A percentile compares a stretch with the other conserved stretches of the same genome.
phyloP scores from a whole-genome alignment of 2,329 filamentous ascomycete species.

The Neofusicoccum parvum region DNA sequence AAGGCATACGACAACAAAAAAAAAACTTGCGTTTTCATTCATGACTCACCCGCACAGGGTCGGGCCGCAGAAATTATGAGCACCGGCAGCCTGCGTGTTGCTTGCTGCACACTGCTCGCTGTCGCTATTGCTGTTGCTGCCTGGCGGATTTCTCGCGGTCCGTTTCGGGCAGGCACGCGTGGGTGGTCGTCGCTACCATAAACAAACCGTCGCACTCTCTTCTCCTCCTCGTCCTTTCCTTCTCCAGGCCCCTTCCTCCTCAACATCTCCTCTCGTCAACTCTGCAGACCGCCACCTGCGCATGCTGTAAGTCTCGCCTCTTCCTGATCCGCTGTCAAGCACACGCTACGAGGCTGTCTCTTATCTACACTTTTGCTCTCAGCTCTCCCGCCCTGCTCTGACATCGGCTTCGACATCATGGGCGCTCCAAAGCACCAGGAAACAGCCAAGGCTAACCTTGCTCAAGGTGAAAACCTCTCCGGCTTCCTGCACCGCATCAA shows the following conservation, averaged over 20 bases:
- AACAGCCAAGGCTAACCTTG: background rate
- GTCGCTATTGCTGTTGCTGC: background rate
- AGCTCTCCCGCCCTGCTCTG: background rate
- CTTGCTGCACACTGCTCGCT: too few species aligned
- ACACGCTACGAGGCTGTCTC: background rate
- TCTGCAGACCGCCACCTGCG: background rate
- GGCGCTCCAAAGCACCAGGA: background rate
- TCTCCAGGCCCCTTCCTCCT: background rate
- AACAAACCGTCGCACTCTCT: background rate
- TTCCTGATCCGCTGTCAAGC: background rate
- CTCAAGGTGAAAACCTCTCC: constrained; percentile 5
- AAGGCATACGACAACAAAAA: too few species aligned
- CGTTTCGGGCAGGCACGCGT: background rate
- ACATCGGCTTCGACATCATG: background rate
- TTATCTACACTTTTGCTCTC: background rate
- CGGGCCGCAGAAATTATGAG: too few species aligned
- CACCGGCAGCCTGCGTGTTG: too few species aligned
- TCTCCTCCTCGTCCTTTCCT: background rate
- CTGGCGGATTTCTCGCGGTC: background rate
- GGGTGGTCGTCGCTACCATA: background rate
- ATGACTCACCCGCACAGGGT: too few species aligned
- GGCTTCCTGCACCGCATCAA: constrained; percentile 13
- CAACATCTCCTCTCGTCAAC: background rate
- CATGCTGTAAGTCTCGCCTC: background rate
- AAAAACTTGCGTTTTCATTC: too few species aligned